Evolutionary conservation across 2,329 filamentous ascomycete species (phyloP), one percentile per base, ranked within the genome.

Genomic region (Dothidotthia symphoricarpi): DNA sequence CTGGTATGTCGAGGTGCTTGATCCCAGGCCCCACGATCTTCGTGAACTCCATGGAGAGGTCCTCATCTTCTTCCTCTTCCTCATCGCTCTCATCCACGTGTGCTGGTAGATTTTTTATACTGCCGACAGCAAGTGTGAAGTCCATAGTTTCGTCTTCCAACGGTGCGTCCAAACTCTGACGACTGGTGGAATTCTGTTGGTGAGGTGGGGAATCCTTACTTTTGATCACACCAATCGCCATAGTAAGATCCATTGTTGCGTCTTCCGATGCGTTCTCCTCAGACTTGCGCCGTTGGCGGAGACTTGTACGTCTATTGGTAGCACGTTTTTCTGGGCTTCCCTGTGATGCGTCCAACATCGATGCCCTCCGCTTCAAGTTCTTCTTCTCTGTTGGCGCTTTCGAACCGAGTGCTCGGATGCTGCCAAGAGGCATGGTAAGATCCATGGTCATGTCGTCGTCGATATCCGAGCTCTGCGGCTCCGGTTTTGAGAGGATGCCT

Each of bases 401-500:
- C 6, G 47, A 39, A 17, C 43, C 45, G 36, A 53, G 53, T 16
- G 61, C 51, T 19, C 75, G 63, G 34, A 78, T 75, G 36, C 70
- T 70, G 14, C 77, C 77, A 29, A 78, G 66, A 13, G 74, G 73
- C 48, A 73, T 71, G 2, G 77, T 80, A 31, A 80, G 68, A 30
- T 81, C 77, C 76, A 78, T 74, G 17, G 71, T 75, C 45, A 70
- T 69, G 39, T 76, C 74, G 4, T 69, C 71, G 6, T 69, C 71
- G 15, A 60, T 47, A 6, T 64, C 65, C 12, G 71, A 68, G 44
- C 63, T 65, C 25, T 44, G 45, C n/a, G 41, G 38, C 25, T 62
- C 59, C 33, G 66, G 55, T 22, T 67, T 74, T 4, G 75, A 70
- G 14, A 95, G 67, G 36, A 97, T 96, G 3, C 83, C 80, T 7